Evolutionary conservation across 345 rosid species (phyloP).

Genomic region (Gossypium bickii): DNA sequence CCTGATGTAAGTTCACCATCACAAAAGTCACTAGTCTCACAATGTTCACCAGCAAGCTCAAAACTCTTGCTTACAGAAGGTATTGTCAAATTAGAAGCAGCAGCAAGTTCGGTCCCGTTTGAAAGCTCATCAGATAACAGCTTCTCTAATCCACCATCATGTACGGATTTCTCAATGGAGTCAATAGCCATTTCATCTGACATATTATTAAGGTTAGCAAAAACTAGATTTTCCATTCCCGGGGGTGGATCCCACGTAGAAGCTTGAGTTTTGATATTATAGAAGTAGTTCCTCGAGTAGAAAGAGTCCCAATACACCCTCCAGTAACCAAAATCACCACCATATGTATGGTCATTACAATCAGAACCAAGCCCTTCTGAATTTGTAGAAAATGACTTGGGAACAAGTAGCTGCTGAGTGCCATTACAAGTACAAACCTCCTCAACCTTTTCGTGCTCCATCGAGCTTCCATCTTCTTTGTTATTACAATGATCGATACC

Average conservation of each 20-base stretch:
- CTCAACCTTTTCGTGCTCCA: slow-evolving; percentile 20
- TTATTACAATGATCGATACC: slow-evolving; percentile 23
- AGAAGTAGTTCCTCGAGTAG: slow-evolving; percentile 61
- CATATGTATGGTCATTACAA: slow-evolving; percentile 17
- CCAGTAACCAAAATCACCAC: slow-evolving; percentile 54
- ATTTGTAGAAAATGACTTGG: slow-evolving; percentile 26
- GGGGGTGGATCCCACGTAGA: slow-evolving; percentile 76
- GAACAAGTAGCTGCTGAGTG: slow-evolving; percentile 19
- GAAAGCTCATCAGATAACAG: slow-evolving; percentile 22
- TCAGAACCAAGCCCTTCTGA: slow-evolving; percentile 19
- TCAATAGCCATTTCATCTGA: slow-evolving; percentile 24
- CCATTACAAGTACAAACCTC: slow-evolving; percentile 17
- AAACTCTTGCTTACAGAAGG: slow-evolving; percentile 11
- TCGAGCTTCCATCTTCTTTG: slow-evolving; percentile 18
- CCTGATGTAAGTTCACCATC: slow-evolving; percentile 12
- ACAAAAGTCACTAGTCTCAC: slow-evolving; percentile 19
- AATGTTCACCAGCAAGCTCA: slow-evolving; percentile 28
- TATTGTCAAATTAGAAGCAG: slow-evolving; percentile 7
- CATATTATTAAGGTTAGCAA: slow-evolving; percentile 19
- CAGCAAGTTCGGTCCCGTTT: slow-evolving; percentile 11
- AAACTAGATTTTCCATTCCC: slow-evolving; percentile 52
- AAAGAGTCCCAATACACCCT: slow-evolving; percentile 65
- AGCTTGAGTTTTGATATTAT: slow-evolving; percentile 52
- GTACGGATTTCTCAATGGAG: slow-evolving; percentile 20
- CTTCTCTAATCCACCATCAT: slow-evolving; percentile 20